These are phyloP conservation scores for Volvariella surrecta DNA, from an alignment of 1,284 basidiomycete species.

Conservation along the genomic window DNA sequence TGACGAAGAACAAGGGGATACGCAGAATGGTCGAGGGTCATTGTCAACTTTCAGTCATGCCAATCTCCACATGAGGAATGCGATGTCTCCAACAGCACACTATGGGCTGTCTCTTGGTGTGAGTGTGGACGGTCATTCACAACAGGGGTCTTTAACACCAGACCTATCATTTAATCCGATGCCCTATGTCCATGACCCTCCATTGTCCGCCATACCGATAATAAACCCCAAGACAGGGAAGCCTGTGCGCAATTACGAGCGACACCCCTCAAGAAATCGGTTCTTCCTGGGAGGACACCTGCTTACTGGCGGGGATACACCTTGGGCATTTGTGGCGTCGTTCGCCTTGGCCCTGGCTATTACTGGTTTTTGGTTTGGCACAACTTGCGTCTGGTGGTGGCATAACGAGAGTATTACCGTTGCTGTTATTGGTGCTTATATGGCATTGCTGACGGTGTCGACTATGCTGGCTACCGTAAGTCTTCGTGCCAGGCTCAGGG, in stretches of 20 bases:
- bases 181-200: conserved; percentile 16
- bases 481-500: conserved; percentile 8
- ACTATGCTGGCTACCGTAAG: conserved; percentile 72
- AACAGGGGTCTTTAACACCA: conserved; percentile 23
- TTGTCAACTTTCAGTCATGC: neutral
- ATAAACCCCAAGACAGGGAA: conserved; percentile 31
- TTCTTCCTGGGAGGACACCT: conserved; percentile 68
- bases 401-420: conserved; percentile 64
- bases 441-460: conserved; percentile 67
- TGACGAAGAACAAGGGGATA: neutral
- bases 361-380: conserved; percentile 74
- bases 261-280: conserved; percentile 63
- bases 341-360: conserved; percentile 58
- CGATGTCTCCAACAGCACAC: conserved; percentile 3
- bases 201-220: conserved; percentile 39
- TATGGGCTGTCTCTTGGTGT: conserved; percentile 4
- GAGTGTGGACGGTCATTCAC: conserved; percentile 7
- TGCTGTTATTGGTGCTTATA: conserved; percentile 67
- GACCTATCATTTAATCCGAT: conserved; percentile 28
- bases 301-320: conserved; percentile 79
- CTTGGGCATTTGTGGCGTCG: conserved; percentile 66
- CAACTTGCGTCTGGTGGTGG: conserved; percentile 87
- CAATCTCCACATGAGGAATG: conserved; percentile 1
- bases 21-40: neutral
- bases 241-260: conserved; percentile 44